Base-by-base conservation (phyloP, 371 early-diverging fungal species). In the Rhizopus microsporus region DNA sequence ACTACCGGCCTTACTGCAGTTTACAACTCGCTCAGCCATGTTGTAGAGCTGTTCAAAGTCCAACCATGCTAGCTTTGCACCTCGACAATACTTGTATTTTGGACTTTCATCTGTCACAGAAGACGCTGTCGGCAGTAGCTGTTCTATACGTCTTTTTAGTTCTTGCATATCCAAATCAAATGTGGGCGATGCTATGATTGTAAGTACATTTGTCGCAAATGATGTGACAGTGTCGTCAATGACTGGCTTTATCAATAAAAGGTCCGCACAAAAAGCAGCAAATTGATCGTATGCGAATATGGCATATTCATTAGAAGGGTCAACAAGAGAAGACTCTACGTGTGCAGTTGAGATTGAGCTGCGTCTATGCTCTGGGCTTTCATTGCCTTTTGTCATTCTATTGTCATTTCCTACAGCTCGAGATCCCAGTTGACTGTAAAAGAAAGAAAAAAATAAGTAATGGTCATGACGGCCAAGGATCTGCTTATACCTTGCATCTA, bases 111-210 rank as follows among this genome's bases (percentile, higher is more conserved):
- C 38, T 13, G 7, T 7, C 10, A 7, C 13, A 5, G 38, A 13
- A 2, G 38, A 37, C 13, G 5, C 38, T 7, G 29, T 31, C 8
- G 65, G 65, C 3, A 65, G 31, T 1, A 65, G n/a, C 30, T 65
- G 66, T 40, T 65, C 57, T 4, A 60, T 44, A 15, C 66, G 54
- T 16, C 66, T 10, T 31, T 65, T 60, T 7, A 65, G 56, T 16
- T 65, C 66, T 6, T 30, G 7, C 0, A 57, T 34, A 13, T 65
- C 61, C 1, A 56, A 5, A 7, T 49, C 42, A 23, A 23, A 23
- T 0, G 35, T 63, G 10, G 64, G 64, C 4, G 51, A 54, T 5
- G 54, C 55, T 10, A 65, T 34, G 7, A 65, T 17, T 0, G 61
- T 39, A 0, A 65, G n/a, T 1, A 65, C 50, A 12, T 51, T 51